Conservation (phyloP, 1,284 basidiomycete species). For the Ustilago curta region DNA sequence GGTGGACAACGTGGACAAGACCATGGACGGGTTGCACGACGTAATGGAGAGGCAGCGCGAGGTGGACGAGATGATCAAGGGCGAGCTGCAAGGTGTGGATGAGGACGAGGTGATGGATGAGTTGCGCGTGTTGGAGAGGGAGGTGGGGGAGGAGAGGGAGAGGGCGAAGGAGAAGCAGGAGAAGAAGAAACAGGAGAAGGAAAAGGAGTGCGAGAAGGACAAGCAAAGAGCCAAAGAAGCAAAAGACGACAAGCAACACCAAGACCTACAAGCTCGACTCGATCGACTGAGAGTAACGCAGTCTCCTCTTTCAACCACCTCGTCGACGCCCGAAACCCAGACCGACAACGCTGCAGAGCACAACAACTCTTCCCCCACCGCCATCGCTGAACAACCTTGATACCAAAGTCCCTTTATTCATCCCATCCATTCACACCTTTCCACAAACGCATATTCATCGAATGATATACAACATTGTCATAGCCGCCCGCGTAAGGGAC, state of each 20-base stretch:
- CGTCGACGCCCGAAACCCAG: not conserved
- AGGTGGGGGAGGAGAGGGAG: conserved; percentile 22
- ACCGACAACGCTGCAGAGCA: not conserved
- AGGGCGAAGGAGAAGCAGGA: conserved; percentile 6
- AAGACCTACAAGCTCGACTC: conserved; percentile 12
- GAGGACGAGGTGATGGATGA: conserved; percentile 34
- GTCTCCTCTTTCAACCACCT: not conserved
- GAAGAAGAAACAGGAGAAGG: not conserved
- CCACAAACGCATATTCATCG: too few relatives aligned
- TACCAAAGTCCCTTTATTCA: not conserved
- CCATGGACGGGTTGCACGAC: conserved; percentile 13
- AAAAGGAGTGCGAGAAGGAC: conserved; percentile 10
- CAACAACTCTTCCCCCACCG: not conserved
- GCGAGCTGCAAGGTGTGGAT: conserved; percentile 15
- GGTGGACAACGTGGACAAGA: conserved; percentile 7
- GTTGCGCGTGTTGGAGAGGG: conserved; percentile 14
- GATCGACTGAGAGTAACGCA: conserved; percentile 11
- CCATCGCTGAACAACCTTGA: conserved; percentile 4
- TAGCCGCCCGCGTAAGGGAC: not conserved
- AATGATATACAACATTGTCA: too few relatives aligned
- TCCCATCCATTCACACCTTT: too few relatives aligned
- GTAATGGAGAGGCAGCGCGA: conserved; percentile 7
- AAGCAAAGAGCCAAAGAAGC: conserved; percentile 12
- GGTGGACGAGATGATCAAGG: conserved; percentile 10
- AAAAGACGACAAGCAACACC: conserved; percentile 12